Evolutionary conservation across 495 filamentous ascomycete species (phyloP), one percentile per base, ranked within the genome.

Genomic region (Rostrohypoxylon terebratum): DNA sequence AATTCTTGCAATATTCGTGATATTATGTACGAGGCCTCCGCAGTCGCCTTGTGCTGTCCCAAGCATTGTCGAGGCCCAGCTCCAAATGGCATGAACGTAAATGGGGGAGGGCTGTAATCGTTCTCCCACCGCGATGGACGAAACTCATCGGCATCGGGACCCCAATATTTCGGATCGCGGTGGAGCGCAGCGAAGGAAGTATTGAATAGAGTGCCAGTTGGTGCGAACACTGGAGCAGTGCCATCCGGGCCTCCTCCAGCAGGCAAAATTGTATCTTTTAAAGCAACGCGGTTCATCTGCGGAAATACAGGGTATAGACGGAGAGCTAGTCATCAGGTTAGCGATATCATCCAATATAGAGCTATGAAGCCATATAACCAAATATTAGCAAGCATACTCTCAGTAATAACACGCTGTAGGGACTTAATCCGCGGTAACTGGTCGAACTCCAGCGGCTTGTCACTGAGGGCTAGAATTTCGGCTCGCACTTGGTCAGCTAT

Each of bases 121-220:
- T 69, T 69, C 1, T 80, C 75, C 90, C 90, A 92, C 34, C 90
- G 81, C 68, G 91, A 89, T 0, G 90, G 90, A 2, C 85, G 79
- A 78, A 90, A 92, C 9, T 73, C 61, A 1, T 79, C 68, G 0
- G 81, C 82, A 53, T 86, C 81, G 5, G 73, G 51, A 0, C 85
- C 85, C 14, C 69, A 88, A 10, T 86, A 45, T 10, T 83, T 82
- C 13, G 67, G 72, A 1, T 80, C 76, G 2, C 82, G 77, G 42
- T 89, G 87, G 77, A 89, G 77, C 4, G 75, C 77, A 51, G 80
- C 80, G 25, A 79, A 66, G 7, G 59, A 65, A 36, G 78, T 85
- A 10, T 73, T 70, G 0, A 86, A 77, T 11, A 68, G 61, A 9
- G 71, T 48, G 13, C 80, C 81, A 14, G 75, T 79, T 13, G 63